These are phyloP conservation scores for Myxozyma kluyveri DNA, from an alignment of 805 yeast species.

Conservation along the genomic window DNA sequence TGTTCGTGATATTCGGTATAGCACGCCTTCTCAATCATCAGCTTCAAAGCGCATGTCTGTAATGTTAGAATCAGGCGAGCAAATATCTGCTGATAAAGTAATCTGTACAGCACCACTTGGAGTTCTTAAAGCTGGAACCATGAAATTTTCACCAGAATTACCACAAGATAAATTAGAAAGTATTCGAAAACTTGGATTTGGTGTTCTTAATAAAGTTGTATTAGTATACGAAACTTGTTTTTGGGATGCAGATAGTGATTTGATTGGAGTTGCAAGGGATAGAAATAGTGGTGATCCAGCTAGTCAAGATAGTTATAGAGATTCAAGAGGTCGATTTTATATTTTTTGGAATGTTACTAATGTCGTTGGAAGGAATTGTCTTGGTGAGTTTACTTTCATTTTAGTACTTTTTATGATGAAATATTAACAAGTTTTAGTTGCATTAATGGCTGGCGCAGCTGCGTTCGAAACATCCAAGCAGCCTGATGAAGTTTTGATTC, in stretches of 20 bases:
- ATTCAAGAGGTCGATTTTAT: slow-evolving; percentile 40
- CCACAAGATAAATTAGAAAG: slow-evolving; percentile 44
- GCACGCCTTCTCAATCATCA: slow-evolving; percentile 31
- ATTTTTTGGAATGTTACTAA: slow-evolving; percentile 42
- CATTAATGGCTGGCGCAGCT: slow-evolving; percentile 42
- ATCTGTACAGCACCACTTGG: slow-evolving; percentile 45
- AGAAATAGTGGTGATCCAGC: slow-evolving; percentile 25
- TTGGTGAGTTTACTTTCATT: slow-evolving; percentile 25
- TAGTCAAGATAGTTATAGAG: slow-evolving; percentile 30
- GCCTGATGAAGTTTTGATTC: slow-evolving; percentile 39
- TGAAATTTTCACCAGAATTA: slow-evolving; percentile 44
- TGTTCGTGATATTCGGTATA: slow-evolving; percentile 42
- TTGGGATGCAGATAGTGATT: slow-evolving; percentile 41
- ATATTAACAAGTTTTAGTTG: slow-evolving; percentile 32
- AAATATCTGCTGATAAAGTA: slow-evolving; percentile 42
- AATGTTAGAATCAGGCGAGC: slow-evolving; percentile 42
- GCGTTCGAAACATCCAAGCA: slow-evolving; percentile 37
- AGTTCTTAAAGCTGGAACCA: slow-evolving; percentile 40
- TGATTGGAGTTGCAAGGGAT: slow-evolving; percentile 37
- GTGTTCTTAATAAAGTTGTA: slow-evolving; percentile 42
- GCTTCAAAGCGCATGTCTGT: slow-evolving; percentile 22
- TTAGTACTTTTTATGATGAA: not conserved
- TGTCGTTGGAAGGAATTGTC: slow-evolving; percentile 40
- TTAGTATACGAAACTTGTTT: slow-evolving; percentile 41
- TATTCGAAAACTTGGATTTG: slow-evolving; percentile 42